These are phyloP conservation scores for Cucumis cinereus DNA, from an alignment of 306 rosid genomes.

Conservation along the genomic window DNA sequence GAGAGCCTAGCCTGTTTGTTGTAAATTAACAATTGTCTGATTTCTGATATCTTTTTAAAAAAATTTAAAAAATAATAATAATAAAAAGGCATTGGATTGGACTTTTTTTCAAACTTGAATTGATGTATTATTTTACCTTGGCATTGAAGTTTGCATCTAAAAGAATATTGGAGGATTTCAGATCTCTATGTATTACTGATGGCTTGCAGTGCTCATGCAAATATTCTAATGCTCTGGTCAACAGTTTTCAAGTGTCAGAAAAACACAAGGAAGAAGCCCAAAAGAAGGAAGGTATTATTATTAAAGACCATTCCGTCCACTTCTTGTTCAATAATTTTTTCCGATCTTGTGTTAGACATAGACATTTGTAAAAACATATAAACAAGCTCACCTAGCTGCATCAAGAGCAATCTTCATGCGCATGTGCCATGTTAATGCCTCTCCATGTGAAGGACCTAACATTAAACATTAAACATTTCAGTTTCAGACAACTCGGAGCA, in stretches of 20 bases:
- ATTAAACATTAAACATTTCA: neutral
- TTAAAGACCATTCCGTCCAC: no score
- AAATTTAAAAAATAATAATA: no score
- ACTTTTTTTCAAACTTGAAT: neutral
- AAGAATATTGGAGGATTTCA: constrained; percentile 93
- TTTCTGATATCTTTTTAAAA: neutral
- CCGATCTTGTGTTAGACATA: neutral
- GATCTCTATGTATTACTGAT: constrained; percentile 81
- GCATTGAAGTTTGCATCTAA: constrained; percentile 87
- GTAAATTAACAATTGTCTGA: neutral
- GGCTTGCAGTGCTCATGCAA: constrained; percentile 84
- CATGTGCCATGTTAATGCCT: constrained; percentile 73
- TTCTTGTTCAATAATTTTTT: no score
- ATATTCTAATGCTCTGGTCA: constrained; percentile 84
- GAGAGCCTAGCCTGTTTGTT: neutral
- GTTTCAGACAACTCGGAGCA: neutral
- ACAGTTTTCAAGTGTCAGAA: constrained; percentile 13
- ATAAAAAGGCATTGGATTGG: neutral
- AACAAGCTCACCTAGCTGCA: constrained; percentile 56
- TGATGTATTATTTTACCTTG: constrained; percentile 39
- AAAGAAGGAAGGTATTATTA: neutral
- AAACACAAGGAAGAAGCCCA: constrained; percentile 4
- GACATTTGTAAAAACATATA: neutral
- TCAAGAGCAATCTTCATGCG: constrained; percentile 96
- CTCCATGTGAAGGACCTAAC: constrained; percentile 74